phyloP scores from a whole-genome alignment of 2,329 filamentous ascomycete genomes.

The Fusarium sp. region DNA sequence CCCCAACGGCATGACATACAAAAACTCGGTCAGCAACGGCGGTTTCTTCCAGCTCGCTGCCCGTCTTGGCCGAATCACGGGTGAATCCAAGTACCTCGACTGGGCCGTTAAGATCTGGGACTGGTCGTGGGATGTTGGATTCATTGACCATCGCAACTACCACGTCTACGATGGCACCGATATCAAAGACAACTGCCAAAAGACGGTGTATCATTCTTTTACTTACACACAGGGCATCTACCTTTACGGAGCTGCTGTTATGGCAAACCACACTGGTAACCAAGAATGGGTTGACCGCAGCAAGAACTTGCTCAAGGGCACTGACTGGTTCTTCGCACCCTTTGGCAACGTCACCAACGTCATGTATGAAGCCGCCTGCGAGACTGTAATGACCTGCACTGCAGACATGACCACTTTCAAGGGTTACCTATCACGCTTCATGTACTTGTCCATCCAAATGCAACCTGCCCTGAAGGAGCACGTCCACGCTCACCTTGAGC shows the following conservation, averaged over 20 bases:
- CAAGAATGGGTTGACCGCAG: slow-evolving; percentile 65
- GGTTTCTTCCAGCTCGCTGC: slow-evolving; percentile 86
- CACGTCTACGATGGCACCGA: slow-evolving; percentile 73
- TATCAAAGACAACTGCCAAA: slow-evolving; percentile 63
- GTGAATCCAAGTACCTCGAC: slow-evolving; percentile 71
- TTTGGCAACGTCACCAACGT: slow-evolving; percentile 64
- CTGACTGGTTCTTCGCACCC: slow-evolving; percentile 65
- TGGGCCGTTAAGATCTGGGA: slow-evolving; percentile 76
- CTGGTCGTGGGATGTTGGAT: slow-evolving; percentile 67
- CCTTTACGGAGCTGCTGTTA: slow-evolving; percentile 71
- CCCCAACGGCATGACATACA: slow-evolving; percentile 80
- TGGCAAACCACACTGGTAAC: slow-evolving; percentile 70
- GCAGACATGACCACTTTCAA: slow-evolving; percentile 76
- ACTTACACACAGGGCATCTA: slow-evolving; percentile 74
- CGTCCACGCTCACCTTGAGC: slow-evolving; percentile 60
- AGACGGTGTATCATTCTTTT: slow-evolving; percentile 67
- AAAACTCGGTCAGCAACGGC: slow-evolving; percentile 83
- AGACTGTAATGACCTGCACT: slow-evolving; percentile 66
- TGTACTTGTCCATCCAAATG: slow-evolving; percentile 68
- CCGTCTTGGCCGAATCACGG: slow-evolving; percentile 76
- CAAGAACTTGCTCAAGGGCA: slow-evolving; percentile 62
- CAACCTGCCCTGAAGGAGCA: slow-evolving; percentile 63
- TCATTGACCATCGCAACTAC: slow-evolving; percentile 64
- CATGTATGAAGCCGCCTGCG: slow-evolving; percentile 76
- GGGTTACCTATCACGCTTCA: slow-evolving; percentile 72